phyloP scores from a whole-genome alignment of 2,329 filamentous ascomycete species.

The Ambrosiella xylebori region DNA sequence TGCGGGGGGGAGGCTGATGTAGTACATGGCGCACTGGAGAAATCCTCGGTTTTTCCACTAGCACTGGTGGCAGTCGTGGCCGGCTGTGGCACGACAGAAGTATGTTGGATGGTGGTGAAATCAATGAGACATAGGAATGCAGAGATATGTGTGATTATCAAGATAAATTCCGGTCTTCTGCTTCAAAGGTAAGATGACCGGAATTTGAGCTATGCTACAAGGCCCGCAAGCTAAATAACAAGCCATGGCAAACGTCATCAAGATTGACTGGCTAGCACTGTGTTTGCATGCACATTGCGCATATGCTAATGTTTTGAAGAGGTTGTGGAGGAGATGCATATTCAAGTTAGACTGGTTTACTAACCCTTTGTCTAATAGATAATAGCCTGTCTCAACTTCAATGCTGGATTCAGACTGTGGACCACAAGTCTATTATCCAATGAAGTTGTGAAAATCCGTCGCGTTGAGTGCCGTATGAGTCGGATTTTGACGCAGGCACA shows the following conservation, averaged over 20 bases:
- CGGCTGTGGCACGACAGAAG: not conserved
- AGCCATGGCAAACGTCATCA: not conserved
- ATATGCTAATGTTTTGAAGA: not conserved
- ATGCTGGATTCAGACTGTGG: not conserved
- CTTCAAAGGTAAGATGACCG: not conserved
- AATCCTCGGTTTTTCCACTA: not conserved
- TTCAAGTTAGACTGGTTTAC: not conserved
- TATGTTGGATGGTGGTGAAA: not conserved
- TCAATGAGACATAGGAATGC: too few species aligned
- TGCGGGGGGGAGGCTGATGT: too few species aligned
- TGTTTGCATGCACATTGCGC: not conserved
- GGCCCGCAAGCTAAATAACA: not conserved
- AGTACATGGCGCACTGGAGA: too few species aligned
- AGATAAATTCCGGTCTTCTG: not conserved
- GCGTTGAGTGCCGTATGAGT: not conserved
- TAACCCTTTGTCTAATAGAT: not conserved
- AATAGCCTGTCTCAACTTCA: not conserved
- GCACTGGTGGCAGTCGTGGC: not conserved
- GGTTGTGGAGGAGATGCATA: not conserved
- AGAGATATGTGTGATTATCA: too few species aligned
- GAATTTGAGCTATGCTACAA: not conserved
- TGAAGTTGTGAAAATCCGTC: not conserved
- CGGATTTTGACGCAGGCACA: not conserved
- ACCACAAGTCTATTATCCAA: not conserved
- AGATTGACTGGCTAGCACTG: not conserved